Evolutionary conservation across 2,329 filamentous ascomycete species (phyloP).

Genomic region (Rhinocladiella similis): DNA sequence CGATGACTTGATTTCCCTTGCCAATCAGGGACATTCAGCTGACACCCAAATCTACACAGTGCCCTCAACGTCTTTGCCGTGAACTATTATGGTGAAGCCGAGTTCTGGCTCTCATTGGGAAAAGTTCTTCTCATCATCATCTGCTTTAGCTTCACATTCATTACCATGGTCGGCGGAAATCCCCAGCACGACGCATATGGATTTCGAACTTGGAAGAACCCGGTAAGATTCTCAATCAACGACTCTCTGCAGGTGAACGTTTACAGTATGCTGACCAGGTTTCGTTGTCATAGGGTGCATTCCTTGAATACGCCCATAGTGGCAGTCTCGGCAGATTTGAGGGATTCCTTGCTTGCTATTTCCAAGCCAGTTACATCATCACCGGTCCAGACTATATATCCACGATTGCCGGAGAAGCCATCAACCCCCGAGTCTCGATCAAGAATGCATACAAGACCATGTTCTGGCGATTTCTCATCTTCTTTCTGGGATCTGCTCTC

Average conservation of each 20-base stretch:
- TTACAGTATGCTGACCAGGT: not conserved
- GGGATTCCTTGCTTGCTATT: conserved; percentile 65
- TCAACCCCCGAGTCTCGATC: conserved; percentile 67
- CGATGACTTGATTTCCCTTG: not conserved
- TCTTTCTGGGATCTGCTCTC: conserved; percentile 69
- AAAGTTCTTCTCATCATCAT: conserved; percentile 68
- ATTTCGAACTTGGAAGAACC: conserved; percentile 66
- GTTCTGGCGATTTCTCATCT: conserved; percentile 72
- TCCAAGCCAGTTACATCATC: conserved; percentile 66
- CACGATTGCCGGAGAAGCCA: conserved; percentile 64
- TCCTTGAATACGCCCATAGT: conserved; percentile 61
- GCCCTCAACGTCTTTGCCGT: conserved; percentile 67
- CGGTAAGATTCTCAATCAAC: conserved; percentile 31
- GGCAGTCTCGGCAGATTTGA: conserved; percentile 60
- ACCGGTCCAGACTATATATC: conserved; percentile 65
- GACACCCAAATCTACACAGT: conserved; percentile 35
- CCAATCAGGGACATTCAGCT: not conserved
- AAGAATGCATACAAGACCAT: conserved; percentile 74
- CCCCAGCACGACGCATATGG: conserved; percentile 68
- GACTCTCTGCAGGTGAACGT: not conserved
- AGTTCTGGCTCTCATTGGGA: conserved; percentile 67
- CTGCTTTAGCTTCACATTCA: conserved; percentile 72
- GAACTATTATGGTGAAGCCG: conserved; percentile 67
- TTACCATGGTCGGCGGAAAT: conserved; percentile 79
- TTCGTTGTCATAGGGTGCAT: conserved; percentile 48